These are phyloP conservation scores for Colletotrichum tabaci DNA, from an alignment of 2,329 filamentous ascomycete species.

Conservation along the genomic window DNA sequence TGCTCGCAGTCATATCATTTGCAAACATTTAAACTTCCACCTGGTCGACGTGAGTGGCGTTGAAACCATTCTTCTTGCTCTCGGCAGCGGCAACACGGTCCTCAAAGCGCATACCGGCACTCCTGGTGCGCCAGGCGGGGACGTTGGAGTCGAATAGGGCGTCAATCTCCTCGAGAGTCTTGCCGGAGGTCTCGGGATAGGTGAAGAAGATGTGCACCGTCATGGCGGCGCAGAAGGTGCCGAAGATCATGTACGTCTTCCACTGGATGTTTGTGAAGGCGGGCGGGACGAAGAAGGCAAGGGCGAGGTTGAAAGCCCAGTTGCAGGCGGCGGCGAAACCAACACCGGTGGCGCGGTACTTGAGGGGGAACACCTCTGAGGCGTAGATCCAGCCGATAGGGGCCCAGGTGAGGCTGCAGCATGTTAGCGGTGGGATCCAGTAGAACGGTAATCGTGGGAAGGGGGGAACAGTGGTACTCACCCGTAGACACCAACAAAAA, in stretches of 20 bases:
- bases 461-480: background rate
- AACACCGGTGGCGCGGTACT: slow-evolving; percentile 67
- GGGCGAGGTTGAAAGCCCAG: slow-evolving; percentile 66
- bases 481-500: slow-evolving; percentile 55
- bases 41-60: slow-evolving; percentile 16
- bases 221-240: slow-evolving; percentile 41
- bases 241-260: slow-evolving; percentile 46
- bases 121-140: slow-evolving; percentile 32
- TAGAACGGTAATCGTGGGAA: background rate
- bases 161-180: slow-evolving; percentile 46
- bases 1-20: too few species aligned
- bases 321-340: slow-evolving; percentile 66
- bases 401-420: slow-evolving; percentile 53
- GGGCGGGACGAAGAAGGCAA: slow-evolving; percentile 64
- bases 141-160: slow-evolving; percentile 40
- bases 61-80: slow-evolving; percentile 16
- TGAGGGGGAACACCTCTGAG: slow-evolving; percentile 59
- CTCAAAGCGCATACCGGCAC: slow-evolving; percentile 24
- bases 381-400: slow-evolving; percentile 53
- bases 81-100: slow-evolving; percentile 30
- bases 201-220: slow-evolving; percentile 47
- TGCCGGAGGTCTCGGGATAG: slow-evolving; percentile 49
- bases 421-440: background rate
- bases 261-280: slow-evolving; percentile 44
- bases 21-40: background rate